Percentiles rank a stretch among this genome's conserved stretches.
Evolutionary conservation across 106 monocot species (phyloP).

Genomic region (Xerophyta viscosa): DNA sequence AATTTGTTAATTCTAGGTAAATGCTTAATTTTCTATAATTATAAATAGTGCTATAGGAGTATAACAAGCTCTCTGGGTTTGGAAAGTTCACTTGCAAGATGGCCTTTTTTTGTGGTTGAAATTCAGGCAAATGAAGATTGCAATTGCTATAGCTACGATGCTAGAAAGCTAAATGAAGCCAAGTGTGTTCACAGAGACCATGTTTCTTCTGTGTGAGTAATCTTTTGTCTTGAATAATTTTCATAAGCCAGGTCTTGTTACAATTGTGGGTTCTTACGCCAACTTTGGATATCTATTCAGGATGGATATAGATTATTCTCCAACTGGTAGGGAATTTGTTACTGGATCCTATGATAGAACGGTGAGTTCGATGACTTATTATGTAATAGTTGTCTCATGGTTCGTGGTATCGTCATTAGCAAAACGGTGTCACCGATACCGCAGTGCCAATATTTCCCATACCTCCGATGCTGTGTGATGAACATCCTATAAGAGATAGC

Average conservation of each 20-base stretch:
- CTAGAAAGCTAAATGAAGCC: conserved; percentile 84
- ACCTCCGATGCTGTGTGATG: too few species aligned
- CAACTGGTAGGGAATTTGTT: conserved; percentile 96
- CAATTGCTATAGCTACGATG: conserved; percentile 91
- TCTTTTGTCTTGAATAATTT: conserved; percentile 5
- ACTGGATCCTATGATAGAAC: conserved; percentile 99
- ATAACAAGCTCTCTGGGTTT: too few species aligned
- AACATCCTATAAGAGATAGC: too few species aligned
- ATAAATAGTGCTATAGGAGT: too few species aligned
- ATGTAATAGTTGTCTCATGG: background rate
- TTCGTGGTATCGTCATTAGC: background rate
- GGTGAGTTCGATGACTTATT: conserved; percentile 42
- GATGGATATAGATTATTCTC: conserved; percentile 99
- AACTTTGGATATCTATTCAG: conserved; percentile 17
- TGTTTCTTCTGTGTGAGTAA: conserved; percentile 93
- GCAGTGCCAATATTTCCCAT: too few species aligned
- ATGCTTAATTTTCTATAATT: too few species aligned
- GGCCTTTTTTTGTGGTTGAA: too few species aligned
- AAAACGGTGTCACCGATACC: too few species aligned
- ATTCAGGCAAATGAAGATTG: conserved; percentile 99
- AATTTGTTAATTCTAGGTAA: too few species aligned
- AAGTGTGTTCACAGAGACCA: conserved; percentile 92
- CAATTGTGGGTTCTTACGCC: background rate
- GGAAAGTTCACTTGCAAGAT: too few species aligned
- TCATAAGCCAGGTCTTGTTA: too few species aligned